Percentiles rank a stretch among this genome's conserved stretches.
These are phyloP conservation scores for Ustilago sp. DNA, from an alignment of 1,284 basidiomycete genomes.

Conservation along the genomic window DNA sequence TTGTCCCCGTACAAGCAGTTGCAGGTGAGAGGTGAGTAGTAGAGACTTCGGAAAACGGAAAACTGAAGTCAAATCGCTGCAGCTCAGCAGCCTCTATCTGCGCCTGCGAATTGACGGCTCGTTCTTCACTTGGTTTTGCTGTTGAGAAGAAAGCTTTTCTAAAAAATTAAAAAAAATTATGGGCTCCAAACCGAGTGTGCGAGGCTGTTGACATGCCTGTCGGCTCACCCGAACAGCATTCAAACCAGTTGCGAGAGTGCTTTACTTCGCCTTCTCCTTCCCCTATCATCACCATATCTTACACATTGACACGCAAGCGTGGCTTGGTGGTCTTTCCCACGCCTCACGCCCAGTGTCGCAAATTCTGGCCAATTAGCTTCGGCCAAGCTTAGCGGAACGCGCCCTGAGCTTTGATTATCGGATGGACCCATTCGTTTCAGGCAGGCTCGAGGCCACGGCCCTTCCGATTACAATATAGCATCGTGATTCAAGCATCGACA, in stretches of 20 bases:
- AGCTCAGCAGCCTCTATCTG: no score
- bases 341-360: not conserved
- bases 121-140: constrained; percentile 5
- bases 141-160: constrained; percentile 3
- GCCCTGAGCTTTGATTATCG: not conserved
- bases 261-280: not conserved
- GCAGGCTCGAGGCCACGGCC: not conserved
- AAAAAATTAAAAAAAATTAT: constrained; percentile 4
- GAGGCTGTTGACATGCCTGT: not conserved
- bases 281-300: not conserved
- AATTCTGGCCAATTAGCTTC: not conserved
- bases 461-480: not conserved
- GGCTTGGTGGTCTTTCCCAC: not conserved
- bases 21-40: no score
- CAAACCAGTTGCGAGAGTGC: not conserved
- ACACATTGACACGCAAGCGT: not conserved
- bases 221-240: constrained; percentile 6
- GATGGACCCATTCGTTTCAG: not conserved
- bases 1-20: no score
- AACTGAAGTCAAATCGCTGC: not conserved
- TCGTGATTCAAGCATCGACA: no score
- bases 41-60: no score
- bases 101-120: not conserved
- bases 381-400: not conserved
- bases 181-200: constrained; percentile 1